Conservation (phyloP, 2,329 filamentous ascomycete genomes). For the Claviceps sorghi region DNA sequence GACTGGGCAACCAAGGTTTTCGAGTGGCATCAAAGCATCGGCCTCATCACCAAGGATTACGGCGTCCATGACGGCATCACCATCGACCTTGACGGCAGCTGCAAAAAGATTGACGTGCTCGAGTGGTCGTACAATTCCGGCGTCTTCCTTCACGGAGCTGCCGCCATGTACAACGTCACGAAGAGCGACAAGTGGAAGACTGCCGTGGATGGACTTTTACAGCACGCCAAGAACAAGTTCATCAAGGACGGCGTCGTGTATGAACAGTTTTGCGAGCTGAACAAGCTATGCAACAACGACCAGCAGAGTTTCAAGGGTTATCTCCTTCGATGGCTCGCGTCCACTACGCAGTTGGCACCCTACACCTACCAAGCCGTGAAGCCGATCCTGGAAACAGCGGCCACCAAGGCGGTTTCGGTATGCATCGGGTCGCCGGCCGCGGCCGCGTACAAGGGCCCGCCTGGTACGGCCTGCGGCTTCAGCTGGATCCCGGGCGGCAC, state of each 20-base stretch:
- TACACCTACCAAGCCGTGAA: conserved; percentile 34
- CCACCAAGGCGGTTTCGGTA: conserved; percentile 33
- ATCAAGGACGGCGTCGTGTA: conserved; percentile 38
- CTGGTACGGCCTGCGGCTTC: conserved; percentile 52
- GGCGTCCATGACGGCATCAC: conserved; percentile 38
- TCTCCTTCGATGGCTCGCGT: conserved; percentile 50
- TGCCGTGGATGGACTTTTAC: conserved; percentile 43
- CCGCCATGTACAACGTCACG: conserved; percentile 51
- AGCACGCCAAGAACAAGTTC: conserved; percentile 37
- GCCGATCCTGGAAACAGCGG: conserved; percentile 36
- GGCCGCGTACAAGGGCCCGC: conserved; percentile 31
- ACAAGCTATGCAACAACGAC: conserved; percentile 50
- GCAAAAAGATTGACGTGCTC: conserved; percentile 37
- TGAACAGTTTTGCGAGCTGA: conserved; percentile 52
- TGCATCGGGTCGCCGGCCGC: conserved; percentile 33
- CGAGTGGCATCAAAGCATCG: conserved; percentile 43
- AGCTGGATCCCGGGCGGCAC: conserved; percentile 37
- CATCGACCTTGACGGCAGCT: conserved; percentile 25
- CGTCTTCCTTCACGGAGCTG: conserved; percentile 46
- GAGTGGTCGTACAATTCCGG: conserved; percentile 61
- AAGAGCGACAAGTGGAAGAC: conserved; percentile 36
- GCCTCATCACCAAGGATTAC: conserved; percentile 41
- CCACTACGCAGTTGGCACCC: conserved; percentile 39
- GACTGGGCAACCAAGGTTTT: conserved; percentile 62
- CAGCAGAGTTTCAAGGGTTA: conserved; percentile 67